Conservation (phyloP, 805 yeast species). For the Spathaspora girioi region DNA sequence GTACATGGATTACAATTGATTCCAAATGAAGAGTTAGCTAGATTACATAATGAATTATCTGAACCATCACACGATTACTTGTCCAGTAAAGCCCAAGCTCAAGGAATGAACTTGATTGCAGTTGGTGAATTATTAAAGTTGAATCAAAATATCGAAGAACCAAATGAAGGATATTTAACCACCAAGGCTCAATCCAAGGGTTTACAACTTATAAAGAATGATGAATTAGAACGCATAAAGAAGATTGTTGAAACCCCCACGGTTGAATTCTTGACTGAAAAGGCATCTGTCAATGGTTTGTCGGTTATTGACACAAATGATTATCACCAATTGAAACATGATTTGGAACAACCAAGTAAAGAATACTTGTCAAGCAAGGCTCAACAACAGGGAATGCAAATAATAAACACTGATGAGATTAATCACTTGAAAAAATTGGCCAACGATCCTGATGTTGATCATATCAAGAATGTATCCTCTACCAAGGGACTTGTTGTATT, state of each 20-base stretch:
- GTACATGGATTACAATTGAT: neutral
- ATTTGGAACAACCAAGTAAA: conserved; percentile 5
- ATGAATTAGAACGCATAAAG: conserved; percentile 10
- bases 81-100: conserved; percentile 15
- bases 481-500: conserved; percentile 1
- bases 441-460: conserved; percentile 19
- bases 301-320: conserved; percentile 9
- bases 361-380: conserved; percentile 12
- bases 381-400: conserved; percentile 9
- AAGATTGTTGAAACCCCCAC: conserved; percentile 18
- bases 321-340: conserved; percentile 6
- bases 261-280: conserved; percentile 5
- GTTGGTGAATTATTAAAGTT: conserved; percentile 6
- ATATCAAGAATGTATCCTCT: neutral
- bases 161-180: conserved; percentile 13
- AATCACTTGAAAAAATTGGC: conserved; percentile 19
- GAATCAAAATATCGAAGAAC: conserved; percentile 11
- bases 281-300: neutral
- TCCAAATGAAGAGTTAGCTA: conserved; percentile 9
- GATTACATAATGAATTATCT: conserved; percentile 9
- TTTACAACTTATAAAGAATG: conserved; percentile 5
- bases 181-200: neutral
- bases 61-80: conserved; percentile 12
- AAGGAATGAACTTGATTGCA: conserved; percentile 15
- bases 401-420: conserved; percentile 12